Evolutionary conservation across 768 basidiomycete genomes (phyloP), one percentile per base, ranked within the genome.

Genomic region (Suillus clintonianus): DNA sequence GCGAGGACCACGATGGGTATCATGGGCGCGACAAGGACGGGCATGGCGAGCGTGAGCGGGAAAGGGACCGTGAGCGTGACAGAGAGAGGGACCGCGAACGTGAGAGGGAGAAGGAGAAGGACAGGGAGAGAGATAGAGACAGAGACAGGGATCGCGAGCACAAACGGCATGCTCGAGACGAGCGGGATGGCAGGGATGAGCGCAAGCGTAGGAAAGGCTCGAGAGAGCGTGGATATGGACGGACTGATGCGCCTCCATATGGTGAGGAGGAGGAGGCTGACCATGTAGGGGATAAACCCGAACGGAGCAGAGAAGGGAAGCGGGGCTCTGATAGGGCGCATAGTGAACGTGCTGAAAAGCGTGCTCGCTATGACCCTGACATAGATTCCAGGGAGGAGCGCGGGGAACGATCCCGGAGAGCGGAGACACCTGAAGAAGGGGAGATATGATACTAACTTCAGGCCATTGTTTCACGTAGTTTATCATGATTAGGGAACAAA

Each of bases 361-460:
- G 86, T 54, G 74, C 86, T 57, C 80, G 84, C 63, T 86, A 84
- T 64, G 85, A 86, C 32, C 77, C 75, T 24, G 82, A 82, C 74
- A 75, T 24, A 73, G 82, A 83, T 15, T 71, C 78, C 24, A 83
- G 79, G 66, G 81, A 81, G 50, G 82, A 78, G 64, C 76, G 70
- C 32, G 77, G 78, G 14, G 69, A 77, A 43, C 72, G 72, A 62
- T 77, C 77, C 15, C 82, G 65, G 32, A 71, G 90, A 55, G 91
- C 81, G 43, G 92, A 94, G 72, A 92, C 88, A 50, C 93, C 92
- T 3, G 93, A 95, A 78, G 92, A 95, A 74, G 92, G 92, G 30
- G 92, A 94, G 73, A 95, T 95, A 69, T 94, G 69, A 83, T 65
- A 55, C 27, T 27, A 27, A 27, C 27, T 27, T 27, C 27, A 27